Evolutionary conservation across 176 grass and related monocot genomes (phyloP), one percentile per base, ranked within the genome.

Genomic region (Saccharum spontaneum): DNA sequence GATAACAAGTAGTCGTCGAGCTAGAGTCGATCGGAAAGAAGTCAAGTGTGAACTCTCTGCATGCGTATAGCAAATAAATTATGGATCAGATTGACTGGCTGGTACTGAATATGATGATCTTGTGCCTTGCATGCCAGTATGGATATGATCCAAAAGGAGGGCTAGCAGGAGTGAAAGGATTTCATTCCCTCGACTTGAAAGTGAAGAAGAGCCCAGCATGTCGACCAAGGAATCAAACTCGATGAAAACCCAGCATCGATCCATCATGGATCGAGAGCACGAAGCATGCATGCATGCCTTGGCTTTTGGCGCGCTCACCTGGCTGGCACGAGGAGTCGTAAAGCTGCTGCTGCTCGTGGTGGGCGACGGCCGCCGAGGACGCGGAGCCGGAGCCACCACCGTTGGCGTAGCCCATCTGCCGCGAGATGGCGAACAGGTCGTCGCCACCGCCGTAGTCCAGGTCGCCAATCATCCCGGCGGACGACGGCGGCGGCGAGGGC

Each of bases 361-460:
- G 55, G 5, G 59, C 80, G 30, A 78, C 74, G 68, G 74, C 82
- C 36, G 84, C 75, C 50, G 89, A 74, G 6, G 70, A 82, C 59
- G 88, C 67, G 6, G 86, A 75, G 74, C 85, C 71, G 28, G 71
- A 75, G 63, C 83, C 89, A 36, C 84, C 82, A 71, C 64, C 82
- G 37, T 86, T 85, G 18, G 75, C 6, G 26, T 91, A 89, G 10
- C 90, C 92, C 82, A 98, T 90, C 89, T 98, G 93, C 39, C 90
- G 73, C 44, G 93, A 93, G 81, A 98, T 98, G 31, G 95, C 87
- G 52, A 98, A 98, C 68, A 98, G 91, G 83, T 98, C 95, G 66
- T 98, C 92, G 23, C 88, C 61, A 15, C 81, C 82, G 1, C 79
- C 82, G 55, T 62, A 76, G 12, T 91, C 89, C 17, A 88, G 44